Evolutionary conservation across 805 yeast species (phyloP).

Genomic region (Komagataella pastoris): DNA sequence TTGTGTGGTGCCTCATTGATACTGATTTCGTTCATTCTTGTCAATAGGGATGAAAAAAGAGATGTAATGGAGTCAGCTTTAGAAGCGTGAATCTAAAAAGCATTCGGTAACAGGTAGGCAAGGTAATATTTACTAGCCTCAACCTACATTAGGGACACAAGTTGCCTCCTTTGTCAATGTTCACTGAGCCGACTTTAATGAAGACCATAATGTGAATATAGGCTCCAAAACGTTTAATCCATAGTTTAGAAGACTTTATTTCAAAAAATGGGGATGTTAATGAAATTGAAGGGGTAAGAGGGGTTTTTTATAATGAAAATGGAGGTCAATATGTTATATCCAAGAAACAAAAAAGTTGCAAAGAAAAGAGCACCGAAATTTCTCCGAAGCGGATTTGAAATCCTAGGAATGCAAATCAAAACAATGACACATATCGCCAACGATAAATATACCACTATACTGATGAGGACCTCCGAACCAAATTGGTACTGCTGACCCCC

Average conservation of each 20-base stretch:
- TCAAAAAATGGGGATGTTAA: conserved; percentile 7
- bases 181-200: too few relatives aligned
- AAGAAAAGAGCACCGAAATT: conserved; percentile 10
- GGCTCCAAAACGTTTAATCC: too few relatives aligned
- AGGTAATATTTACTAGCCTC: background rate
- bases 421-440: conserved; percentile 27
- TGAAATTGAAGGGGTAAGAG: conserved; percentile 27
- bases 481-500: conserved; percentile 61
- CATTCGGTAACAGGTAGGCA: background rate
- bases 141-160: background rate
- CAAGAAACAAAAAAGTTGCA: conserved; percentile 18
- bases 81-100: background rate
- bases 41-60: conserved; percentile 65
- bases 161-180: background rate
- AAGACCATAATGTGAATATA: too few relatives aligned
- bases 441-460: conserved; percentile 33
- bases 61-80: conserved; percentile 21
- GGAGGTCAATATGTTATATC: conserved; percentile 28
- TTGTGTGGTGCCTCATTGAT: conserved; percentile 72
- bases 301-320: conserved; percentile 31
- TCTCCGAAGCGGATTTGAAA: conserved; percentile 1
- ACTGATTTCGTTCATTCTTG: conserved; percentile 68
- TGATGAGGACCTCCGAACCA: conserved; percentile 50
- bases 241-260: too few relatives aligned
- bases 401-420: conserved; percentile 24